Evolutionary conservation across 352 stramenopile species (phyloP).

Genomic region (Hyaloperonospora brassicae): DNA sequence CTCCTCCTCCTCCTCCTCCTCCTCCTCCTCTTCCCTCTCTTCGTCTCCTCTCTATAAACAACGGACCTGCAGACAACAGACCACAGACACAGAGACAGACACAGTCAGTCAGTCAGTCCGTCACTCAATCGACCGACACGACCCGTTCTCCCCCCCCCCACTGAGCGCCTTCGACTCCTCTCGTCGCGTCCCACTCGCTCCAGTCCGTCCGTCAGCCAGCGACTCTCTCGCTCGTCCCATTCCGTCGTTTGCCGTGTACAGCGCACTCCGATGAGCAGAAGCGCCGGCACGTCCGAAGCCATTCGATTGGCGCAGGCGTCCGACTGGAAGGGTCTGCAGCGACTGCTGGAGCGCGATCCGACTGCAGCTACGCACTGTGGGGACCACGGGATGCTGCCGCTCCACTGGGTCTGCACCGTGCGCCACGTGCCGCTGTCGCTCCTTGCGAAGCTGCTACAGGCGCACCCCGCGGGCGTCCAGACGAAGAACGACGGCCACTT

Average conservation of each 20-base stretch:
- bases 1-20: too few relatives aligned
- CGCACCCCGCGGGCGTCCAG: conserved; percentile 48
- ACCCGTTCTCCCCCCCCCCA: too few relatives aligned
- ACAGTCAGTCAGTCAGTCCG: too few relatives aligned
- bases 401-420: conserved; percentile 79
- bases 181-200: neutral
- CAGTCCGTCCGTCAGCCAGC: too few relatives aligned
- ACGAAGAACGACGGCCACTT: conserved; percentile 57
- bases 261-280: conserved; percentile 16
- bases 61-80: too few relatives aligned
- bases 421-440: conserved; percentile 50
- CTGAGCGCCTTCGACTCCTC: neutral
- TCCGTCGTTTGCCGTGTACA: too few relatives aligned
- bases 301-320: conserved; percentile 69
- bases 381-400: conserved; percentile 78
- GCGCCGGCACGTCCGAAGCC: conserved; percentile 41
- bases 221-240: too few relatives aligned
- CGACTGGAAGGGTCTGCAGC: conserved; percentile 65
- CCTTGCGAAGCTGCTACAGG: conserved; percentile 47
- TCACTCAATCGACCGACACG: too few relatives aligned
- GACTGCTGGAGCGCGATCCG: conserved; percentile 48
- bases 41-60: too few relatives aligned
- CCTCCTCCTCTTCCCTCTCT: too few relatives aligned
- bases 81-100: too few relatives aligned
- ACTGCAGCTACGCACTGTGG: conserved; percentile 38